Percentiles rank a stretch among this genome's conserved stretches.
These are phyloP conservation scores for Jackrogersella multiformis DNA, from an alignment of 495 filamentous ascomycete species.

Conservation along the genomic window DNA sequence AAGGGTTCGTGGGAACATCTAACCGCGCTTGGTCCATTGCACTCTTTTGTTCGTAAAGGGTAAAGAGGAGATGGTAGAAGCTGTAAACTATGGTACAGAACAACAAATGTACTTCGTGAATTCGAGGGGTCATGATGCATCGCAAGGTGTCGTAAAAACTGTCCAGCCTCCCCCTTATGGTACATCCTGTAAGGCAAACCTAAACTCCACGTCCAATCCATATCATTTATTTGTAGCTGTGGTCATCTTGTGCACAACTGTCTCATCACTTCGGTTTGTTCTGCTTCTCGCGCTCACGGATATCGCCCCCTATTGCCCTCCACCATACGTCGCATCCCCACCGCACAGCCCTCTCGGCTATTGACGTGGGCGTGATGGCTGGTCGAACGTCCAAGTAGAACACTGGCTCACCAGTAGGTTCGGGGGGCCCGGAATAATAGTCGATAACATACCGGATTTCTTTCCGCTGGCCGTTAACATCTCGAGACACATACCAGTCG, in stretches of 20 bases:
- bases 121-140: slow-evolving; percentile 38
- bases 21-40: not conserved
- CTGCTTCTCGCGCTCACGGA: slow-evolving; percentile 50
- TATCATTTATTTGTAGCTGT: slow-evolving; percentile 8
- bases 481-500: slow-evolving; percentile 90
- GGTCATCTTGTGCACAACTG: not conserved
- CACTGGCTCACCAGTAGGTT: slow-evolving; percentile 90
- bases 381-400: slow-evolving; percentile 98
- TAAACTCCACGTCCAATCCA: slow-evolving; percentile 38
- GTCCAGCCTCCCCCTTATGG: slow-evolving; percentile 10
- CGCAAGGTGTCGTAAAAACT: slow-evolving; percentile 12
- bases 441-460: slow-evolving; percentile 97
- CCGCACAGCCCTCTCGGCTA: slow-evolving; percentile 82
- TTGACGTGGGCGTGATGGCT: slow-evolving; percentile 84
- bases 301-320: slow-evolving; percentile 78
- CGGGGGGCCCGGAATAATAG: slow-evolving; percentile 89
- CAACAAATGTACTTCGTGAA: slow-evolving; percentile 20
- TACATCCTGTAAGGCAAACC: slow-evolving; percentile 27
- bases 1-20: not conserved
- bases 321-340: slow-evolving; percentile 97
- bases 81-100: slow-evolving; percentile 29
- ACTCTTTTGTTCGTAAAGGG: slow-evolving; percentile 23
- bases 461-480: slow-evolving; percentile 64
- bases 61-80: slow-evolving; percentile 31
- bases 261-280: slow-evolving; percentile 17